A percentile compares a stretch with the other conserved stretches of the same genome.
Conservation (phyloP, 139 green algal genomes). For the Coelastrella sp. region DNA sequence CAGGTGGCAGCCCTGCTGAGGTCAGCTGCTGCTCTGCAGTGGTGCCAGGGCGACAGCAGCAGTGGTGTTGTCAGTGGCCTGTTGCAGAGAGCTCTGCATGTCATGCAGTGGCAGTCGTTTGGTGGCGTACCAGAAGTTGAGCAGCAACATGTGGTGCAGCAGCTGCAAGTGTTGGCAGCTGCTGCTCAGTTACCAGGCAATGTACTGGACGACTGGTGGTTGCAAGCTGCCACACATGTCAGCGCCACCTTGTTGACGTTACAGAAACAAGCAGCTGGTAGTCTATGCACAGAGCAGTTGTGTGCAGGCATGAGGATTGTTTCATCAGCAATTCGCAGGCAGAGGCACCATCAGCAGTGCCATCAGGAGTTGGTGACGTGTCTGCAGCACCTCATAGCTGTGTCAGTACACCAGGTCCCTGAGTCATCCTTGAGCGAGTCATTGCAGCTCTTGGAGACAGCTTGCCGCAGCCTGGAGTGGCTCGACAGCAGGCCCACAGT, state of each 20-base stretch:
- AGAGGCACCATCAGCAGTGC: not conserved
- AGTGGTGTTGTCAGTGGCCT: not conserved
- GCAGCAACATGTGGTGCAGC: not conserved
- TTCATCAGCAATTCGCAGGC: not conserved
- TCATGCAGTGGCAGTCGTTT: not conserved
- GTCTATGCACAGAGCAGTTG: not conserved
- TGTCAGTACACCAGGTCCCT: not conserved
- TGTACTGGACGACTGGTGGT: constrained; percentile 20
- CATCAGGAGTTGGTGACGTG: not conserved
- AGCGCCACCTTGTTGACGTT: not conserved
- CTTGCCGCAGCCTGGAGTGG: not conserved
- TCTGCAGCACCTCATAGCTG: not conserved
- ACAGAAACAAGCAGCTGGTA: constrained; percentile 39
- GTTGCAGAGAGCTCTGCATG: not conserved
- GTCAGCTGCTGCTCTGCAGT: not conserved
- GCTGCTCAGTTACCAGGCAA: not conserved
- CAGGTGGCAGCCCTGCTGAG: not conserved
- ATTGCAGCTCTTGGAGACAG: constrained; percentile 1
- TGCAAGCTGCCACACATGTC: not conserved
- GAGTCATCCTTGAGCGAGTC: not conserved
- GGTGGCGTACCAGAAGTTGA: too few relatives aligned
- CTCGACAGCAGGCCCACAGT: too few relatives aligned
- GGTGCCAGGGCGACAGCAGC: constrained; percentile 28
- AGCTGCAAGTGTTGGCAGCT: constrained; percentile 17
- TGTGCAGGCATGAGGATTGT: not conserved